Conservation (phyloP, 164 flowering plant genomes). For the Echeveria elegans region DNA sequence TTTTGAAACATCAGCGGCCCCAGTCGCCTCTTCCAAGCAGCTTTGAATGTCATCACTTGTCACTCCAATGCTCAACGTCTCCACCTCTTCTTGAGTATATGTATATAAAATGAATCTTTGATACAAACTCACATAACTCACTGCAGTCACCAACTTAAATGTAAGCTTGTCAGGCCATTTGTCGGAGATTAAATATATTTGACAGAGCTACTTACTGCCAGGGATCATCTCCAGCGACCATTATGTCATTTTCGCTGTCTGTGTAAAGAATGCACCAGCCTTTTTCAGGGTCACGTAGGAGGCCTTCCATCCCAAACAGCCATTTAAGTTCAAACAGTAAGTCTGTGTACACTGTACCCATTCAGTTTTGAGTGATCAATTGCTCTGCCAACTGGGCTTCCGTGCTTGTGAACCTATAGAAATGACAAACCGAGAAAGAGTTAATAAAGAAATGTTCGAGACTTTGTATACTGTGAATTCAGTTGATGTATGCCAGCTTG, state of each 20-base stretch:
- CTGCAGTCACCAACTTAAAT: conserved; percentile 24
- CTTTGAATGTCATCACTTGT: conserved; percentile 69
- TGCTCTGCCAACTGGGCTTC: conserved; percentile 81
- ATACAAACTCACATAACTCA: conserved; percentile 65
- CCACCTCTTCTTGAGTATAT: conserved; percentile 71
- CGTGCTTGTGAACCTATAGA: conserved; percentile 92
- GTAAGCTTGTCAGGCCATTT: neutral
- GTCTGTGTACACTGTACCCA: conserved; percentile 62
- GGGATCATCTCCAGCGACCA: conserved; percentile 95
- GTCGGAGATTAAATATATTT: neutral
- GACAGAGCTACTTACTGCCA: conserved; percentile 65
- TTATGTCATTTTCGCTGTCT: conserved; percentile 74
- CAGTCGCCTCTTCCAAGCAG: conserved; percentile 73
- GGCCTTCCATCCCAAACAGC: conserved; percentile 86
- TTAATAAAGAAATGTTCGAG: neutral
- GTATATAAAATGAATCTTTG: conserved; percentile 76
- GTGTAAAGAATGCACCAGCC: conserved; percentile 89
- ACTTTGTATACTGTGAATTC: neutral
- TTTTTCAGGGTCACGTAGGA: conserved; percentile 48
- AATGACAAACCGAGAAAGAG: conserved; percentile 13
- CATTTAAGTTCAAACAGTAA: conserved; percentile 60
- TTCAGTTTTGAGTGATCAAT: conserved; percentile 67
- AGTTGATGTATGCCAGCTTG: neutral
- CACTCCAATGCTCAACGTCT: conserved; percentile 54
- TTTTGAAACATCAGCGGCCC: conserved; percentile 40